Percentiles rank a stretch among this genome's conserved stretches.
Evolutionary conservation across 768 basidiomycete genomes (phyloP).

Genomic region (Flagelloscypha sp.): DNA sequence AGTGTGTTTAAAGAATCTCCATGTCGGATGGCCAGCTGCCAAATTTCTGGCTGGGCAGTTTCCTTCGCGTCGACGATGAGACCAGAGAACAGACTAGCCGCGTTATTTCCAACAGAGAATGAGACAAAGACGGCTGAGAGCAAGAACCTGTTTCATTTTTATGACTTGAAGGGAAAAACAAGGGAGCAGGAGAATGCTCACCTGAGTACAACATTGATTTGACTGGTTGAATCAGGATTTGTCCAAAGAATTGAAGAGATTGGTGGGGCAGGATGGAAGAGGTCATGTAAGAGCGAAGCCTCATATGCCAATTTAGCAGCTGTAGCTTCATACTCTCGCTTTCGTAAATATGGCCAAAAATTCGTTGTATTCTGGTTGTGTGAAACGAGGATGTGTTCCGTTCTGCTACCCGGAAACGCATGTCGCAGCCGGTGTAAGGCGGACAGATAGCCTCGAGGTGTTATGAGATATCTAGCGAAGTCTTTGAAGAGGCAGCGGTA

Average conservation of each 20-base stretch:
- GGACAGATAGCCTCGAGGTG: too few relatives aligned
- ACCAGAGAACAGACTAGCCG: constrained; percentile 28
- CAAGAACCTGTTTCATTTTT: constrained; percentile 42
- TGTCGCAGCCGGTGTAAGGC: too few relatives aligned
- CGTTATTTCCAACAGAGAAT: constrained; percentile 41
- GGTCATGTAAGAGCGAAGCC: constrained; percentile 41
- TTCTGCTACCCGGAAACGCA: too few relatives aligned
- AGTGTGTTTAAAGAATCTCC: constrained; percentile 30
- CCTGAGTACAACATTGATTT: constrained; percentile 51
- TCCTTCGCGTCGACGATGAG: constrained; percentile 42
- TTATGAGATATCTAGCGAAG: constrained; percentile 48
- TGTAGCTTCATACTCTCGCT: constrained; percentile 36
- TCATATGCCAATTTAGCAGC: constrained; percentile 31
- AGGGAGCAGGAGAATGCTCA: constrained; percentile 17
- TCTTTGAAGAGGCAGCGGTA: constrained; percentile 35
- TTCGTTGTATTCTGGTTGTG: constrained; percentile 44
- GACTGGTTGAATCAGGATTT: constrained; percentile 50
- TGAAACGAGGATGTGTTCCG: too few relatives aligned
- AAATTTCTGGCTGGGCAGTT: constrained; percentile 49
- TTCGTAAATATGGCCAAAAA: constrained; percentile 64
- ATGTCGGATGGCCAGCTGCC: constrained; percentile 26
- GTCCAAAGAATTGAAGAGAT: constrained; percentile 47
- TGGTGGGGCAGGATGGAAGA: constrained; percentile 22
- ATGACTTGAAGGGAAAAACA: not conserved
- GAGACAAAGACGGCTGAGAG: constrained; percentile 57